A percentile compares a stretch with the other conserved stretches of the same genome.
phyloP scores from a whole-genome alignment of 805 yeast genomes.

The Wickerhamomyces bisporus region DNA sequence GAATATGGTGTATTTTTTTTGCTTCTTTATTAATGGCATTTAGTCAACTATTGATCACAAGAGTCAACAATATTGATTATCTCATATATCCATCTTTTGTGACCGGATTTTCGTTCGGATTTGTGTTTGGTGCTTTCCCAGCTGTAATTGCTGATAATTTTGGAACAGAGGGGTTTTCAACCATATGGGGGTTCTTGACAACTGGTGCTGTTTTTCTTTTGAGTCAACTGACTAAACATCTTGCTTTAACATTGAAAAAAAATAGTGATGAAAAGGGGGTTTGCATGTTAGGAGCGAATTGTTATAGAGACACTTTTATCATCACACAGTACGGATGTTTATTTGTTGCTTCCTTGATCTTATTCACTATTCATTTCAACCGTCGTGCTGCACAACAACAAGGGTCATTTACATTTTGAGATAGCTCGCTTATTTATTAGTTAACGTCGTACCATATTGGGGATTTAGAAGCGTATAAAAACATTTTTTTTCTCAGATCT shows the following conservation, averaged over 20 bases:
- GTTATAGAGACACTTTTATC: slow-evolving; percentile 42
- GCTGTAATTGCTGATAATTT: slow-evolving; percentile 69
- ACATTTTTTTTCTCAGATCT: too few relatives aligned
- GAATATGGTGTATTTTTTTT: slow-evolving; percentile 58
- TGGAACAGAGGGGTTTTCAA: slow-evolving; percentile 63
- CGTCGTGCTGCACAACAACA: neutral
- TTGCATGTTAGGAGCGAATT: slow-evolving; percentile 39
- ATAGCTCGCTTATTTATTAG: too few relatives aligned
- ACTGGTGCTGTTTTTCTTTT: slow-evolving; percentile 63
- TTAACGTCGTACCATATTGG: too few relatives aligned
- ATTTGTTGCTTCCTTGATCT: slow-evolving; percentile 13
- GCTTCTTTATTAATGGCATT: slow-evolving; percentile 34
- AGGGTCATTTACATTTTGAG: neutral
- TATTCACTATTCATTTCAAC: slow-evolving; percentile 9
- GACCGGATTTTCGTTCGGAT: slow-evolving; percentile 65
- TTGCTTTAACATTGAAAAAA: slow-evolving; percentile 50
- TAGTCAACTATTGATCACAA: slow-evolving; percentile 32
- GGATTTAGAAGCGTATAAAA: too few relatives aligned
- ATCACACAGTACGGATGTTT: slow-evolving; percentile 23
- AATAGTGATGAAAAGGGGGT: slow-evolving; percentile 36
- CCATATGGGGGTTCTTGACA: slow-evolving; percentile 71
- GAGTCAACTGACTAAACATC: slow-evolving; percentile 45
- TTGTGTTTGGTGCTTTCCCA: slow-evolving; percentile 69
- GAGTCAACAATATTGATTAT: slow-evolving; percentile 33
- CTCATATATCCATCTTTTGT: slow-evolving; percentile 47